Base-by-base conservation (phyloP, 129 eudicot genomes). In the Solidago caesia region DNA sequence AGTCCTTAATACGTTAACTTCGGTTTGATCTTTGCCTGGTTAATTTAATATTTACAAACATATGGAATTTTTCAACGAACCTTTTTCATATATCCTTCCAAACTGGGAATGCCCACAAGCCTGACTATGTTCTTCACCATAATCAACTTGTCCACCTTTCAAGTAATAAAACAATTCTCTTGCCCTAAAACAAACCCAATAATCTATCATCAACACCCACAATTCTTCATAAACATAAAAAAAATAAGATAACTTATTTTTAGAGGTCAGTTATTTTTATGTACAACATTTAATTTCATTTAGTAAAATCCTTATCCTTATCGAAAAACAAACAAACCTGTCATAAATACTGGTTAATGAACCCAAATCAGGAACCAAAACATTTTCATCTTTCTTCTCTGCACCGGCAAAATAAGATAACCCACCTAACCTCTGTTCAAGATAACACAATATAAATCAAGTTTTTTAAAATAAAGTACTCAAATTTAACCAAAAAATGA, bases 131-230 rank as follows among this genome's bases (percentile, higher is more conserved):
- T 91, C 99, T 77, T 94, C 97, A 33, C 97, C 97, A 82, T 88
- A 90, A 89, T 91, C 97, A 70, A 91, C 96, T 76, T 87, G 89
- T 61, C 99, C 99, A 44, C 99, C 99, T 84, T 91, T 94, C 72
- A 94, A 73, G 57, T 91, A 94, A 82, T 94, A 94, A 74, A 94
- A 94, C 83, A 94, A 82, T 69, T 88, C 96, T 61, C 97, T 85
- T 41, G 99, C 99, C 94, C 99, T 94, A 81, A 51, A 77, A 65
- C 15, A 70, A 66, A 66, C 29, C 72, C 77, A 72, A 67, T 61
- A 51, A 71, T 43, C 56, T 6, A 15, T 71, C 48, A 52, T 56
- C 45, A 73, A 65, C 71, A 59, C 75, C 56, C 70, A 67, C 1
- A 67, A 21, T 15, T 41, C 29, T 55, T 46, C 75, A 73, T 58